phyloP scores from a whole-genome alignment of 2,329 filamentous ascomycete genomes.

The Colletotrichum sp. region DNA sequence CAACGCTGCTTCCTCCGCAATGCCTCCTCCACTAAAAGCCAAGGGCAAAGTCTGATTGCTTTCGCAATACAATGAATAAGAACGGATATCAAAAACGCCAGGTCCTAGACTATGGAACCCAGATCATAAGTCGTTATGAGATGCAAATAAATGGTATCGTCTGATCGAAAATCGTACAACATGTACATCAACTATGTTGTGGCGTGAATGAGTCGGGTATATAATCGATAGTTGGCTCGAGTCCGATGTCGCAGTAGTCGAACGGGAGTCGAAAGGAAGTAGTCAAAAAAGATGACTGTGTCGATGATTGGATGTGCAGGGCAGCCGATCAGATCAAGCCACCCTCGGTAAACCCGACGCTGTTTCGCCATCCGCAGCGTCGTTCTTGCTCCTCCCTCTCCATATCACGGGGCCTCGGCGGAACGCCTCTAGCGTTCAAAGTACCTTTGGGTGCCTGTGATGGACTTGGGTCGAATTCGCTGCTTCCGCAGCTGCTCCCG shows the following conservation, averaged over 20 bases:
- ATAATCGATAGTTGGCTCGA: neutral
- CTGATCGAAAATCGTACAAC: slow-evolving; percentile 18
- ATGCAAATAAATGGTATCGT: slow-evolving; percentile 19
- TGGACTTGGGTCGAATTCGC: slow-evolving; percentile 45
- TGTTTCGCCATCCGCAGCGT: slow-evolving; percentile 61
- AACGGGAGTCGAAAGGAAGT: neutral
- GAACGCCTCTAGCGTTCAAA: slow-evolving; percentile 32
- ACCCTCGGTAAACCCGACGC: slow-evolving; percentile 58
- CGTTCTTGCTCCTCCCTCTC: slow-evolving; percentile 43
- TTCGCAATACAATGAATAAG: slow-evolving; percentile 6
- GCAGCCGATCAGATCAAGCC: slow-evolving; percentile 51
- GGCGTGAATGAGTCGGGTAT: slow-evolving; percentile 11
- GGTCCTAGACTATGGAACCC: slow-evolving; percentile 3
- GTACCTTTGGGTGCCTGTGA: slow-evolving; percentile 35
- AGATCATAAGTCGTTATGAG: slow-evolving; percentile 21
- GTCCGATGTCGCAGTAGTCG: neutral
- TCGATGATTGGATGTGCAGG: neutral
- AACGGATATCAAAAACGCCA: slow-evolving; percentile 19
- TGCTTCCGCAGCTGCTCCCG: slow-evolving; percentile 52
- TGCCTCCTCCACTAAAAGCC: neutral
- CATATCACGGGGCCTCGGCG: slow-evolving; percentile 33
- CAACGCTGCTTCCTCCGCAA: neutral
- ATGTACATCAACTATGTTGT: slow-evolving; percentile 7
- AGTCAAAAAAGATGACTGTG: neutral
- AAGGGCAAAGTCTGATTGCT: neutral